A percentile compares a stretch with the other conserved stretches of the same genome.
Conservation (phyloP, 2,329 filamentous ascomycete species). For the Penicillium freii region DNA sequence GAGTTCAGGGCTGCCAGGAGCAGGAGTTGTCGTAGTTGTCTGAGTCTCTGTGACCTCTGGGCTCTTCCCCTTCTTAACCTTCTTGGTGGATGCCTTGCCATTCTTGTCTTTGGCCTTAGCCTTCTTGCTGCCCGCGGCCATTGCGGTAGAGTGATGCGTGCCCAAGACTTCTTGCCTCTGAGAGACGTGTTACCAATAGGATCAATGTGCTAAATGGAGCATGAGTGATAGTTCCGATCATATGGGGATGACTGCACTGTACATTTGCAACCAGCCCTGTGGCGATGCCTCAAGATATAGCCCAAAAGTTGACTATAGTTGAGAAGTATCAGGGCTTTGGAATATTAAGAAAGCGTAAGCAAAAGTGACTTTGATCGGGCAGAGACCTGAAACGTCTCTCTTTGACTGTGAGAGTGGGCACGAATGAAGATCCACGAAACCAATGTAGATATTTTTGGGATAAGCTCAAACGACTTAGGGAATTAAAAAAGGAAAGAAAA, state of each 20-base stretch:
- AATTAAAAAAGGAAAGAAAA: slow-evolving; percentile 13
- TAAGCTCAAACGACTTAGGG: slow-evolving; percentile 22
- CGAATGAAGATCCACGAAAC: slow-evolving; percentile 38
- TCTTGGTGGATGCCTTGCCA: slow-evolving; percentile 31
- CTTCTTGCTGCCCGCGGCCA: slow-evolving; percentile 34
- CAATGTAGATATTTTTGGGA: slow-evolving; percentile 25
- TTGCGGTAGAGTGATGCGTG: slow-evolving; percentile 31
- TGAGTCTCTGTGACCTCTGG: slow-evolving; percentile 28
- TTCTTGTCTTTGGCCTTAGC: slow-evolving; percentile 29
- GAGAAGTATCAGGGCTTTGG: slow-evolving; percentile 18
- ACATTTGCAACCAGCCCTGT: slow-evolving; percentile 33
- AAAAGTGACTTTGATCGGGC: slow-evolving; percentile 20
- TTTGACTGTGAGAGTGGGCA: slow-evolving; percentile 25
- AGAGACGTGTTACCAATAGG: slow-evolving; percentile 37
- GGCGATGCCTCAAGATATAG: slow-evolving; percentile 34
- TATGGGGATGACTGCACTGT: slow-evolving; percentile 30
- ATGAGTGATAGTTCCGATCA: slow-evolving; percentile 31
- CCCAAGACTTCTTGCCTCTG: slow-evolving; percentile 26
- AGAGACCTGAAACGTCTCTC: slow-evolving; percentile 19
- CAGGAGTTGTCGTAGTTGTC: slow-evolving; percentile 23
- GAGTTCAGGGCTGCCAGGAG: slow-evolving; percentile 20
- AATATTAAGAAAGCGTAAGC: slow-evolving; percentile 19
- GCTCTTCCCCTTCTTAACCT: slow-evolving; percentile 37
- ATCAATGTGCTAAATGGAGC: slow-evolving; percentile 18
- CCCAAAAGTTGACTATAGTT: slow-evolving; percentile 25